Evolutionary conservation across 805 yeast genomes (phyloP).

Genomic region (Candida nemodendra): DNA sequence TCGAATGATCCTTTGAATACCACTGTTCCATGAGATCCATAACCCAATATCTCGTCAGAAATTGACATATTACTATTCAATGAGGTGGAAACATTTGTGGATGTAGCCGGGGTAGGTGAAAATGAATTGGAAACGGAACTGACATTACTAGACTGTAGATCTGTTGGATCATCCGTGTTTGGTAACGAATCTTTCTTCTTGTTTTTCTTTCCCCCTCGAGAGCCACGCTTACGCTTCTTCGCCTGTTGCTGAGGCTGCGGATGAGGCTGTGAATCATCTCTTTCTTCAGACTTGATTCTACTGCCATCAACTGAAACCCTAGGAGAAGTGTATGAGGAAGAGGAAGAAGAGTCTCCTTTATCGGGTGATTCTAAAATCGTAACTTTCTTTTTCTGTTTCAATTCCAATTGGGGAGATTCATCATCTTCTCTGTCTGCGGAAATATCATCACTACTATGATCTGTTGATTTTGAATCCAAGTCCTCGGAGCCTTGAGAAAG

Average conservation of each 20-base stretch:
- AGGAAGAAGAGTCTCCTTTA: slow-evolving; percentile 12
- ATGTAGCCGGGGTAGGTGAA: slow-evolving; percentile 4
- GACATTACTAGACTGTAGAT: slow-evolving; percentile 1
- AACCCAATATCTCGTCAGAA: slow-evolving; percentile 79
- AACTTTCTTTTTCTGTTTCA: slow-evolving; percentile 12
- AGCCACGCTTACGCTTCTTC: slow-evolving; percentile 77
- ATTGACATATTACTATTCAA: slow-evolving; percentile 49
- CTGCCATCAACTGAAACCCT: slow-evolving; percentile 8
- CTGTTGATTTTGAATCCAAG: slow-evolving; percentile 6
- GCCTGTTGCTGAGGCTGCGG: slow-evolving; percentile 23
- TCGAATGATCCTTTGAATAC: slow-evolving; percentile 90
- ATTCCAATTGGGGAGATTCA: not conserved
- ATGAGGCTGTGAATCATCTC: slow-evolving; percentile 17
- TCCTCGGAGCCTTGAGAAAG: too few relatives aligned
- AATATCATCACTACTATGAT: slow-evolving; percentile 7
- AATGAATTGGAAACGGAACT: slow-evolving; percentile 1
- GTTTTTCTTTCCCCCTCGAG: slow-evolving; percentile 75
- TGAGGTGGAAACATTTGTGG: slow-evolving; percentile 9
- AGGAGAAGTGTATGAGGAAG: slow-evolving; percentile 15
- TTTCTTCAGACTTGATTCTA: slow-evolving; percentile 4
- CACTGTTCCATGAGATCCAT: slow-evolving; percentile 96
- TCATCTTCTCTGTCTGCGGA: slow-evolving; percentile 3
- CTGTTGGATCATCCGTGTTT: slow-evolving; percentile 10
- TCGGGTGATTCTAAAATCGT: slow-evolving; percentile 15
- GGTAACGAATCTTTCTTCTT: slow-evolving; percentile 34